phyloP scores from a whole-genome alignment of 352 stramenopile species.

The Phytophthora litchii region DNA sequence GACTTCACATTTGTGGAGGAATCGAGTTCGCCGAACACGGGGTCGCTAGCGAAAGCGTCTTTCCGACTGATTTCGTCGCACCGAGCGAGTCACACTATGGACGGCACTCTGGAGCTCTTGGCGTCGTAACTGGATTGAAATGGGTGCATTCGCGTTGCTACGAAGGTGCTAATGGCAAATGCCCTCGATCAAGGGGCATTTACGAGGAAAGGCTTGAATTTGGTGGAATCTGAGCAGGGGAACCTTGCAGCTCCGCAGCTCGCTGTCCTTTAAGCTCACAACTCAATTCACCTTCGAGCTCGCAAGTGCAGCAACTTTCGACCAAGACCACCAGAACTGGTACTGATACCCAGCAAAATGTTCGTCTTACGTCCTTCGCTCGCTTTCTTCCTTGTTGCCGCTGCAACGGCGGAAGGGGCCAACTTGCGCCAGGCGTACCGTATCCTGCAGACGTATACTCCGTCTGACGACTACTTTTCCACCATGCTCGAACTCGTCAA shows the following conservation, averaged over 20 bases:
- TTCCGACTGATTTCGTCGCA: slow-evolving; percentile 26
- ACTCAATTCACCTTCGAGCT: slow-evolving; percentile 18
- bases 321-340: slow-evolving; percentile 17
- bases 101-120: slow-evolving; percentile 9
- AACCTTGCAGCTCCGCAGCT: neutral
- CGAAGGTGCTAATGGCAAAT: neutral
- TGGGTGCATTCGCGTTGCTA: slow-evolving; percentile 19
- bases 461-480: slow-evolving; percentile 24
- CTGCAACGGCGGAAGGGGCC: slow-evolving; percentile 15
- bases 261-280: slow-evolving; percentile 9
- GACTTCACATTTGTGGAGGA: slow-evolving; percentile 8
- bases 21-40: slow-evolving; percentile 23
- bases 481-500: slow-evolving; percentile 53
- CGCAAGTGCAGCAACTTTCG: slow-evolving; percentile 22
- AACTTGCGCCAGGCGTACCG: slow-evolving; percentile 22
- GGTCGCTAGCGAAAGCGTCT: slow-evolving; percentile 7
- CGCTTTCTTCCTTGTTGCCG: slow-evolving; percentile 9
- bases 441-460: slow-evolving; percentile 29
- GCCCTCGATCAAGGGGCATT: neutral
- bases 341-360: slow-evolving; percentile 16
- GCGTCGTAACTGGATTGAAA: slow-evolving; percentile 14
- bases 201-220: slow-evolving; percentile 9
- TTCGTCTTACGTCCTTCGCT: slow-evolving; percentile 16
- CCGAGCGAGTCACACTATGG: slow-evolving; percentile 21
- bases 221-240: neutral